A percentile compares a stretch with the other conserved stretches of the same genome.
These are phyloP conservation scores for Claviceps sp. DNA, from an alignment of 2,329 filamentous ascomycete genomes.

Conservation along the genomic window DNA sequence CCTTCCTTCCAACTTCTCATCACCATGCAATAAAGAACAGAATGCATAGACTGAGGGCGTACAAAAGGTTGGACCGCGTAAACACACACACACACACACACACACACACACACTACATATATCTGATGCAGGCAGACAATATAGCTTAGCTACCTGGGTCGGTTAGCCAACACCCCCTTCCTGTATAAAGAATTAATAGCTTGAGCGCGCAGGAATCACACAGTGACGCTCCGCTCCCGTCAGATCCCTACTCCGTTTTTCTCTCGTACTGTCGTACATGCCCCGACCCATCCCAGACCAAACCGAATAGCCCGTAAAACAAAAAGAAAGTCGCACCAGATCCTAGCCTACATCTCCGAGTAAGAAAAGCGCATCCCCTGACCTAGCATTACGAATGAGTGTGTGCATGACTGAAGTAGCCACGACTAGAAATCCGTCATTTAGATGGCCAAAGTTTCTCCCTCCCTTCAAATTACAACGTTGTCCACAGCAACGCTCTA, in stretches of 20 bases:
- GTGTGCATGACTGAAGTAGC: background rate
- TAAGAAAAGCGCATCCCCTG: background rate
- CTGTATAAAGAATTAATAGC: slow-evolving; percentile 2
- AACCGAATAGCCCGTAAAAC: slow-evolving; percentile 9
- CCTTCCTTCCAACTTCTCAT: background rate
- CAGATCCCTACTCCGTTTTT: slow-evolving; percentile 5
- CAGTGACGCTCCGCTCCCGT: slow-evolving; percentile 9
- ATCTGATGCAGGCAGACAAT: background rate
- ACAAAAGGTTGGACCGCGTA: background rate
- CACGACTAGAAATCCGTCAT: background rate
- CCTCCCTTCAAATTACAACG: background rate
- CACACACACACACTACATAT: background rate
- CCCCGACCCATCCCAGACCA: slow-evolving; percentile 8
- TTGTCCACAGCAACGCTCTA: slow-evolving; percentile 1
- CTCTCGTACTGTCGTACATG: slow-evolving; percentile 11
- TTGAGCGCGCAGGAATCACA: slow-evolving; percentile 17
- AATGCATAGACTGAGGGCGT: background rate
- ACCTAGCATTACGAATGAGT: background rate
- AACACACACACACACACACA: background rate
- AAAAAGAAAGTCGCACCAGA: slow-evolving; percentile 3
- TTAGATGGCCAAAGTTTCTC: background rate
- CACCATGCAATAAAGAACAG: background rate
- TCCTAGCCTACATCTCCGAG: slow-evolving; percentile 6
- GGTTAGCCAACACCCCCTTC: background rate
- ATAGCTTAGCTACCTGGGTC: background rate